Percentiles rank a stretch among this genome's conserved stretches.
phyloP scores from a whole-genome alignment of 305 asterid genomes.

The Caryopteris hybrid region DNA sequence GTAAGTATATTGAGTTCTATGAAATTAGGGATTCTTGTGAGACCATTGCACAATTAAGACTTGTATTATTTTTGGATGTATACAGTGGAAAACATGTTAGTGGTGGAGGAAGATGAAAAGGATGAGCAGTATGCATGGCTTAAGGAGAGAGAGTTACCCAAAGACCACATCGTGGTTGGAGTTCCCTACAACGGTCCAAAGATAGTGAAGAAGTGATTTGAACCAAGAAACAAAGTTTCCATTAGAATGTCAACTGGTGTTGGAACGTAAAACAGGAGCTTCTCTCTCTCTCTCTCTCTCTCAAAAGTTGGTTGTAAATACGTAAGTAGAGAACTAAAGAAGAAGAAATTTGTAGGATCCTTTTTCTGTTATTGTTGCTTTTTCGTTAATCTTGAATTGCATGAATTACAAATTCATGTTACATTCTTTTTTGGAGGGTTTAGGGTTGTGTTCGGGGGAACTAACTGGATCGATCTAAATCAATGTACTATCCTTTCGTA shows the following conservation, averaged over 20 bases:
- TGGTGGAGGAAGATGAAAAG: slow-evolving; percentile 36
- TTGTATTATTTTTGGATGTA: background rate
- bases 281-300: background rate
- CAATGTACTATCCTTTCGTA: too few relatives aligned
- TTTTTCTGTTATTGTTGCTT: too few relatives aligned
- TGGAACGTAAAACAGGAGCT: slow-evolving; percentile 8
- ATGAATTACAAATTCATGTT: too few relatives aligned
- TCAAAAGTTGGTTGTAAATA: background rate
- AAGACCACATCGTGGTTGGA: slow-evolving; percentile 46
- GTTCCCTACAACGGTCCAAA: slow-evolving; percentile 63
- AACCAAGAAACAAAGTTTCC: slow-evolving; percentile 7
- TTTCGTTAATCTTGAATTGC: too few relatives aligned
- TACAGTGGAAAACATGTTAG: slow-evolving; percentile 26
- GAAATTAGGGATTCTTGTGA: too few relatives aligned
- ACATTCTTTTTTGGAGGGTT: too few relatives aligned
- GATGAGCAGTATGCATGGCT: slow-evolving; percentile 64
- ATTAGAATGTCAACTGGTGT: background rate
- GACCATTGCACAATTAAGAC: too few relatives aligned
- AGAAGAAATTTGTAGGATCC: too few relatives aligned
- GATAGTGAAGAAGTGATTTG: slow-evolving; percentile 41
- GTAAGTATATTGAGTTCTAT: too few relatives aligned
- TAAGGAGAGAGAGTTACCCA: slow-evolving; percentile 64
- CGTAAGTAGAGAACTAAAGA: too few relatives aligned
- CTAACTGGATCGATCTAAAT: too few relatives aligned
- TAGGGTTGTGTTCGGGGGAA: too few relatives aligned